These are phyloP conservation scores for Ustilago bromivora DNA, from an alignment of 1,284 basidiomycete genomes.

Conservation along the genomic window DNA sequence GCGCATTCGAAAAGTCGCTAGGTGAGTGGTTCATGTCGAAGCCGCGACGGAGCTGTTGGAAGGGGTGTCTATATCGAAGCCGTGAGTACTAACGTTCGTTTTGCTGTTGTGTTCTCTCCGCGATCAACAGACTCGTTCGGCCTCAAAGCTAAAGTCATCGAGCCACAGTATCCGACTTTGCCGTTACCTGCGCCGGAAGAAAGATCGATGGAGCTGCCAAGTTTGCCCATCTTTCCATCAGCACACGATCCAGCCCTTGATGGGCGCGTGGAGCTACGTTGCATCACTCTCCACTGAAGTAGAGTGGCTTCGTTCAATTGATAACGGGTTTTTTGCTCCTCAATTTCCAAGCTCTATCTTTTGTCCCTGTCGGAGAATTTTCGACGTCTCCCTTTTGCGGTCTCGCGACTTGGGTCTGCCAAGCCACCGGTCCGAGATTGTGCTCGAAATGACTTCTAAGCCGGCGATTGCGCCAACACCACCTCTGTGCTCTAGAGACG, in stretches of 20 bases:
- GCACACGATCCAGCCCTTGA: slow-evolving; percentile 31
- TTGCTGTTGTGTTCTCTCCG: not conserved
- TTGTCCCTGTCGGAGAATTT: slow-evolving; percentile 11
- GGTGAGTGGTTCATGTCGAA: slow-evolving; percentile 16
- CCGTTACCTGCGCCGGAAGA: not conserved
- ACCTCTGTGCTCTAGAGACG: not conserved
- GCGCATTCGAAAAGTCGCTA: slow-evolving; percentile 33
- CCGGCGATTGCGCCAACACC: not conserved
- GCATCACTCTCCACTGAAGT: slow-evolving; percentile 18
- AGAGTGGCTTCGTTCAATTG: slow-evolving; percentile 3
- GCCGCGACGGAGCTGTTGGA: not conserved
- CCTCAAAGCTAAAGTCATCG: slow-evolving; percentile 8
- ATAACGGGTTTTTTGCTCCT: slow-evolving; percentile 6
- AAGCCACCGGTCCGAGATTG: not conserved
- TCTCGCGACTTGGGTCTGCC: not conserved
- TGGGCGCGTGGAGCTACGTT: slow-evolving; percentile 42
- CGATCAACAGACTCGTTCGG: slow-evolving; percentile 15
- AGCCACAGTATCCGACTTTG: slow-evolving; percentile 13
- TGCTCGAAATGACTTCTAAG: not conserved
- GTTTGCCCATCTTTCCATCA: slow-evolving; percentile 34
- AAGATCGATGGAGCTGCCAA: slow-evolving; percentile 1
- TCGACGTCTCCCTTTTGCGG: not conserved
- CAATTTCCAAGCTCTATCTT: slow-evolving; percentile 4
- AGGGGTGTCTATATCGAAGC: not conserved
- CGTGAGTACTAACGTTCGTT: slow-evolving; percentile 1